Evolutionary conservation across 1,284 basidiomycete genomes (phyloP).

Genomic region (Mycosarcoma mackinlayi): DNA sequence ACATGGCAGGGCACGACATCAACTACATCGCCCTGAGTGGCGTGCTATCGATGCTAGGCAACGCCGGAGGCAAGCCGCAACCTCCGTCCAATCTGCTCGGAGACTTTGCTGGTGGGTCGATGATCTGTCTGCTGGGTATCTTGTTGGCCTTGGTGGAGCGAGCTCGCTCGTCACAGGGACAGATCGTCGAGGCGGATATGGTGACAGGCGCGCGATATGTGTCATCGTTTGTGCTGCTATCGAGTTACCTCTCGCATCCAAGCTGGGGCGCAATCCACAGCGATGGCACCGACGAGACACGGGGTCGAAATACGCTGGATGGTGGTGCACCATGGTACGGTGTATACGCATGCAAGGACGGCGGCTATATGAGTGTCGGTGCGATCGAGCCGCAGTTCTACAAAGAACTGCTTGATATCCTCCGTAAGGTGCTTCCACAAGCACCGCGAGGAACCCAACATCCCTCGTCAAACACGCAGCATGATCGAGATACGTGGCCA

Average conservation of each 20-base stretch:
- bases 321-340: slow-evolving; percentile 83
- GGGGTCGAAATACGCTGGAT: slow-evolving; percentile 74
- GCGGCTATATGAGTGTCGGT: slow-evolving; percentile 78
- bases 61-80: slow-evolving; percentile 73
- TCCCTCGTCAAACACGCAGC: slow-evolving; percentile 73
- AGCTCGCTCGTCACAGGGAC: slow-evolving; percentile 74
- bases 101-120: slow-evolving; percentile 84
- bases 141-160: slow-evolving; percentile 80
- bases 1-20: slow-evolving; percentile 76
- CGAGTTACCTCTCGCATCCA: slow-evolving; percentile 68
- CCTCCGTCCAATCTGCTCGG: slow-evolving; percentile 82
- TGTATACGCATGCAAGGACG: slow-evolving; percentile 79
- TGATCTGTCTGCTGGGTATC: slow-evolving; percentile 79
- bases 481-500: slow-evolving; percentile 75
- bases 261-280: slow-evolving; percentile 72
- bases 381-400: slow-evolving; percentile 53
- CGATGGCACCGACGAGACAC: slow-evolving; percentile 60
- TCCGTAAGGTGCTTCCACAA: slow-evolving; percentile 38
- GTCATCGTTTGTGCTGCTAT: slow-evolving; percentile 76
- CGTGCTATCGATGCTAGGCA: slow-evolving; percentile 72
- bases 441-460: slow-evolving; percentile 28
- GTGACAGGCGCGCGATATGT: slow-evolving; percentile 83
- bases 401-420: slow-evolving; percentile 42
- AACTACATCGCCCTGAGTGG: slow-evolving; percentile 87
- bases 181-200: slow-evolving; percentile 83